A percentile compares a stretch with the other conserved stretches of the same genome.
Conservation (phyloP, 2,329 filamentous ascomycete genomes). For the Bipolaris victoriae region DNA sequence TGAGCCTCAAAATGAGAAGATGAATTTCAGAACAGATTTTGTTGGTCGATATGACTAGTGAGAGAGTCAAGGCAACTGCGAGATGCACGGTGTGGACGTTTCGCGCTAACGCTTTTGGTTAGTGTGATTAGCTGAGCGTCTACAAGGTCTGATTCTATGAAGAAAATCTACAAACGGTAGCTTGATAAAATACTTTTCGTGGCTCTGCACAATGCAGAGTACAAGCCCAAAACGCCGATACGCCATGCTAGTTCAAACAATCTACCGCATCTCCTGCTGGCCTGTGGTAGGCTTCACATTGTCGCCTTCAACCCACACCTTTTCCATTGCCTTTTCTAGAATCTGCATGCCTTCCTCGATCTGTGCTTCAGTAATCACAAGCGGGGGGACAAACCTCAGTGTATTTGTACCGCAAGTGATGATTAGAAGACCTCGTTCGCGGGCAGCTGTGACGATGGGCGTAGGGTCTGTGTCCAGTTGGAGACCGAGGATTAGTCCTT, state of each 20-base stretch:
- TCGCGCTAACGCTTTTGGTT: conserved; percentile 11
- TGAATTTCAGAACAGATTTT: not conserved
- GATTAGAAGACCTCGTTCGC: conserved; percentile 84
- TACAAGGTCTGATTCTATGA: not conserved
- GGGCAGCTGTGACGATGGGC: conserved; percentile 79
- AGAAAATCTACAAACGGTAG: not conserved
- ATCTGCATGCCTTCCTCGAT: conserved; percentile 79
- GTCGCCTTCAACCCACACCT: conserved; percentile 55
- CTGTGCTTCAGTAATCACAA: conserved; percentile 80
- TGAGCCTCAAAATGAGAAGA: not conserved
- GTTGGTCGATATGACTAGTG: not conserved
- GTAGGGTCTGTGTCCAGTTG: conserved; percentile 78
- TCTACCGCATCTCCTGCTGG: conserved; percentile 43
- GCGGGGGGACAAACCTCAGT: conserved; percentile 85
- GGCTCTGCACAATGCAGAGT: not conserved
- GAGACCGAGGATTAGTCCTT: conserved; percentile 83
- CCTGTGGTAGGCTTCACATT: conserved; percentile 40
- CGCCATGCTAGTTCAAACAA: conserved; percentile 25
- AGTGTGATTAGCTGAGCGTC: not conserved
- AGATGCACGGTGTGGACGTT: conserved; percentile 4
- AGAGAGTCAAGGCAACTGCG: conserved; percentile 11
- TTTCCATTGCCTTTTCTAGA: conserved; percentile 70
- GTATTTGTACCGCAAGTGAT: conserved; percentile 95
- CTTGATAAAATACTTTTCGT: not conserved
- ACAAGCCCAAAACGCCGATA: conserved; percentile 16